A percentile compares a stretch with the other conserved stretches of the same genome.
Conservation (phyloP, 2,329 filamentous ascomycete genomes). For the Juglanconis sp. region DNA sequence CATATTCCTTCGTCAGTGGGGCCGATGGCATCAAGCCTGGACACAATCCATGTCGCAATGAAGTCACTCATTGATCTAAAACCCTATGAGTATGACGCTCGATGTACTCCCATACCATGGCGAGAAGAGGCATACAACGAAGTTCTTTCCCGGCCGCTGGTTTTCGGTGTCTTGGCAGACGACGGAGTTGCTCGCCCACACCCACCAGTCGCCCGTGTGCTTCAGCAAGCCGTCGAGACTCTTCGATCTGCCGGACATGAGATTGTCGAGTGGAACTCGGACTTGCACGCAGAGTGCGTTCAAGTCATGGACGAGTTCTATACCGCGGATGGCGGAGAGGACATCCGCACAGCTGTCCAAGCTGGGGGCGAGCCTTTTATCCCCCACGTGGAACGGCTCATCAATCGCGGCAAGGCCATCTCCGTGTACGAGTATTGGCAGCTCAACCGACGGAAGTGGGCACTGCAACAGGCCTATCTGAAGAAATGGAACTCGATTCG, state of each 20-base stretch:
- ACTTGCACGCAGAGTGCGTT: conserved; percentile 47
- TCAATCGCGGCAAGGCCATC: conserved; percentile 50
- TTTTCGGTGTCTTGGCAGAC: conserved; percentile 47
- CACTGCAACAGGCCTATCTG: conserved; percentile 53
- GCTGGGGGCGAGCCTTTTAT: conserved; percentile 58
- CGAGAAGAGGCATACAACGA: conserved; percentile 40
- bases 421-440: conserved; percentile 67
- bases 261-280: conserved; percentile 49
- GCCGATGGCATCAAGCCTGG: conserved; percentile 51
- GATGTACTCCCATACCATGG: conserved; percentile 53
- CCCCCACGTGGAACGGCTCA: conserved; percentile 54
- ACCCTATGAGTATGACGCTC: conserved; percentile 54
- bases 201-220: conserved; percentile 47
- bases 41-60: conserved; percentile 47
- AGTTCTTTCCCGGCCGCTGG: conserved; percentile 39
- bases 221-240: conserved; percentile 34
- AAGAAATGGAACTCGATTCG: conserved; percentile 54
- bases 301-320: conserved; percentile 54
- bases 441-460: conserved; percentile 56
- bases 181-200: conserved; percentile 55
- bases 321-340: conserved; percentile 60
- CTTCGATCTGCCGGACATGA: conserved; percentile 50
- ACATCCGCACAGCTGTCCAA: conserved; percentile 53
- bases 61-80: conserved; percentile 42
- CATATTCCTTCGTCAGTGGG: conserved; percentile 63